Conservation (phyloP, 768 basidiomycete species). For the Pleurotus ostreatus region DNA sequence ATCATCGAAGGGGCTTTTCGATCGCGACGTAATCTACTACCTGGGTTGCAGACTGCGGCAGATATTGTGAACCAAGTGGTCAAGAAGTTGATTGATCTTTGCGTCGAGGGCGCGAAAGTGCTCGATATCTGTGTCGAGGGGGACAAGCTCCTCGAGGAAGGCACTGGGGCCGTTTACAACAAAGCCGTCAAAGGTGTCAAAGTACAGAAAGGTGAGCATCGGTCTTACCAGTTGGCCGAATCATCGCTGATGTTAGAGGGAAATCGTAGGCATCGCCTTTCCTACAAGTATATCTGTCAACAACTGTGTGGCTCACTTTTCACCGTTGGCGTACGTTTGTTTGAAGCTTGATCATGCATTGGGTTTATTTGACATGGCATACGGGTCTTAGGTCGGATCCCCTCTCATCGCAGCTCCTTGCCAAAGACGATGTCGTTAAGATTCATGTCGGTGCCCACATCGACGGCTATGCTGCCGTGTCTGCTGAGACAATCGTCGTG, state of each 20-base stretch:
- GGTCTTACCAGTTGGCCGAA: not conserved
- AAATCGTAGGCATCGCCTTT: constrained; percentile 75
- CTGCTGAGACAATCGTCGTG: constrained; percentile 90
- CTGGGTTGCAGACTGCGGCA: constrained; percentile 65
- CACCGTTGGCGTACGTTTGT: constrained; percentile 78
- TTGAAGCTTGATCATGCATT: constrained; percentile 19
- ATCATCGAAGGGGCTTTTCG: constrained; percentile 9
- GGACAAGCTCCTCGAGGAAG: constrained; percentile 89
- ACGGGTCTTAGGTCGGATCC: constrained; percentile 58
- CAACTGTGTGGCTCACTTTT: constrained; percentile 94
- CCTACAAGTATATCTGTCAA: constrained; percentile 93
- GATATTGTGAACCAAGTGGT: constrained; percentile 84
- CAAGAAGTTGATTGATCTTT: constrained; percentile 77
- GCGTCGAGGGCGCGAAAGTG: constrained; percentile 79
- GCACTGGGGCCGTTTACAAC: constrained; percentile 83
- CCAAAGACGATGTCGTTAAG: constrained; percentile 91
- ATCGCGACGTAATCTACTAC: constrained; percentile 2
- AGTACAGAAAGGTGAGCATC: constrained; percentile 67
- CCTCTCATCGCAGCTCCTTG: constrained; percentile 61
- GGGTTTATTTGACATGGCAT: constrained; percentile 5
- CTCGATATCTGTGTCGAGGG: constrained; percentile 91
- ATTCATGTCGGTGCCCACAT: constrained; percentile 96
- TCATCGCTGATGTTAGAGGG: not conserved
- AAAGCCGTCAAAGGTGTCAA: constrained; percentile 87
- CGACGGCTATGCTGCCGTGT: constrained; percentile 92